phyloP scores from a whole-genome alignment of 768 basidiomycete species.

The Rhodotorula taiwanensis region DNA sequence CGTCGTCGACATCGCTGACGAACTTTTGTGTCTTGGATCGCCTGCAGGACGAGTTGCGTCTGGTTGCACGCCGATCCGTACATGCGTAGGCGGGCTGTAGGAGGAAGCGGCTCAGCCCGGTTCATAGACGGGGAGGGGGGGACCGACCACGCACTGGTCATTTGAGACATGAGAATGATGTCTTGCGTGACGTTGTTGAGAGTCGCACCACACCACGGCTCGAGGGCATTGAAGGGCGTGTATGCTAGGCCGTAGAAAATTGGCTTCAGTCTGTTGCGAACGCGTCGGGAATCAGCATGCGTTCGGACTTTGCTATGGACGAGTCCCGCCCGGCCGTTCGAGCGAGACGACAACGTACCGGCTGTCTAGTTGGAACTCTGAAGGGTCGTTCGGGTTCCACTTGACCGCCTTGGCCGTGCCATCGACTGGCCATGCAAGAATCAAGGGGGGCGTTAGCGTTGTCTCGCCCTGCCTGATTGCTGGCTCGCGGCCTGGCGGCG shows the following conservation, averaged over 20 bases:
- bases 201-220: constrained; percentile 33
- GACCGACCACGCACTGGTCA: constrained; percentile 20
- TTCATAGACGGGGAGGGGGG: background rate
- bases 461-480: too few species aligned
- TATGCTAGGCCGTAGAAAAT: constrained; percentile 29
- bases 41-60: constrained; percentile 58
- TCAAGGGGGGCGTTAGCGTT: too few species aligned
- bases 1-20: constrained; percentile 65
- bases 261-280: constrained; percentile 6
- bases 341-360: background rate
- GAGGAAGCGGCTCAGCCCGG: too few species aligned
- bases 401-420: constrained; percentile 30
- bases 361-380: constrained; percentile 24
- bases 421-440: background rate
- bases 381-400: constrained; percentile 28
- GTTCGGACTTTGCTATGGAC: background rate
- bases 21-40: constrained; percentile 73
- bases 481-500: too few species aligned
- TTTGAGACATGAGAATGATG: constrained; percentile 37
- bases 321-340: background rate
- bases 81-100: constrained; percentile 29
- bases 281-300: too few species aligned
- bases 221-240: constrained; percentile 24
- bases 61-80: constrained; percentile 41
- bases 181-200: constrained; percentile 35